These are phyloP conservation scores for Tolypocladium album DNA, from an alignment of 2,329 filamentous ascomycete genomes.

Conservation along the genomic window DNA sequence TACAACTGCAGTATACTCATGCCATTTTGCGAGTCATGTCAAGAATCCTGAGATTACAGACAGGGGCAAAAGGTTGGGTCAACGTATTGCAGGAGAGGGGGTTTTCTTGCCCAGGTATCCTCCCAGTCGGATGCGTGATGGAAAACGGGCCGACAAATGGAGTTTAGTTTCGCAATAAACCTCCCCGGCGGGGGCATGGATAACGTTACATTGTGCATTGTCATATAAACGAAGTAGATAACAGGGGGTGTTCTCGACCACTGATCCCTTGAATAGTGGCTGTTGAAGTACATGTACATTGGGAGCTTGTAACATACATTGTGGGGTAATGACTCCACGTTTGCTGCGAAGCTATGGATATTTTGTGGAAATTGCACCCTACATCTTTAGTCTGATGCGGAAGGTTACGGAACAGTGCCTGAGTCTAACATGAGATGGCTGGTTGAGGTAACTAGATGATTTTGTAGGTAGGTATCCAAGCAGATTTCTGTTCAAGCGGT, in stretches of 20 bases:
- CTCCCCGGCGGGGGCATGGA: neutral
- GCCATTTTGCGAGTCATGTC: neutral
- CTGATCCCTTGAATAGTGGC: neutral
- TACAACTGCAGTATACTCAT: neutral
- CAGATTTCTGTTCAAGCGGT: too few relatives aligned
- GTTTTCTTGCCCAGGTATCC: neutral
- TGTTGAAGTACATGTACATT: neutral
- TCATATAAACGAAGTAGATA: neutral
- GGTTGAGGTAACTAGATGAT: too few relatives aligned
- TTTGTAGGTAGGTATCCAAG: too few relatives aligned
- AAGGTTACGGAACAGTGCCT: too few relatives aligned
- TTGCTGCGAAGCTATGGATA: neutral
- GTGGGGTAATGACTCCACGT: neutral
- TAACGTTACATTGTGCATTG: neutral
- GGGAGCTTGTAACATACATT: neutral
- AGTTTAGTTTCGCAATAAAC: neutral
- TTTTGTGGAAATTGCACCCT: neutral
- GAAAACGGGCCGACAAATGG: neutral
- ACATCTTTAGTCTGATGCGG: neutral
- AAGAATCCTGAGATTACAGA: neutral
- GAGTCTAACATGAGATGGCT: too few relatives aligned
- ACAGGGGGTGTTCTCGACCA: neutral
- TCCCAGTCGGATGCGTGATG: neutral
- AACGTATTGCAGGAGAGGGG: neutral
- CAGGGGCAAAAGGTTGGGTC: neutral